A percentile compares a stretch with the other conserved stretches of the same genome.
phyloP scores from a whole-genome alignment of 805 yeast genomes.

The Schizosaccharomyces lindneri region DNA sequence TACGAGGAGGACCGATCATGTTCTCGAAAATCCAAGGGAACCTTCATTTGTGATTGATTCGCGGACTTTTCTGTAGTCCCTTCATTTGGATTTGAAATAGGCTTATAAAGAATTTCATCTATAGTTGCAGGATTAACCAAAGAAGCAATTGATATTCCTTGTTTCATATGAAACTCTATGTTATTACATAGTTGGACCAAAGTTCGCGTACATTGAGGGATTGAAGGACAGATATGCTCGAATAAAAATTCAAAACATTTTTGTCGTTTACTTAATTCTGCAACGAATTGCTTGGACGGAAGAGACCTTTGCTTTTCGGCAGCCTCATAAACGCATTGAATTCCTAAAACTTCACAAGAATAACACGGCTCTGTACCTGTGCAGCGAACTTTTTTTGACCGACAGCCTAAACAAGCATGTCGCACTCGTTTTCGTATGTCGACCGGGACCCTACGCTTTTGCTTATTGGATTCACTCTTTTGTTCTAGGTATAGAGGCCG shows the following conservation, averaged over 20 bases:
- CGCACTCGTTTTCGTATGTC: not conserved
- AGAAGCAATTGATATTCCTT: not conserved
- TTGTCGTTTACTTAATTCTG: not conserved
- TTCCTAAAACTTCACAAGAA: not conserved
- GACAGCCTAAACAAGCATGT: not conserved
- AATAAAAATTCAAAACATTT: not conserved
- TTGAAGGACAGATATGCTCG: not conserved
- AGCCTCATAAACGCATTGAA: not conserved
- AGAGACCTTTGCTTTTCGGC: not conserved
- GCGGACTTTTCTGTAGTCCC: too few species aligned
- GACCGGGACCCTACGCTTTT: not conserved
- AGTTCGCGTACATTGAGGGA: not conserved
- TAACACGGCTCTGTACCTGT: conserved; percentile 50
- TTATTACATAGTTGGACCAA: not conserved
- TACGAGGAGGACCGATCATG: too few species aligned
- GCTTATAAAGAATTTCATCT: not conserved
- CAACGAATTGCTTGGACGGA: not conserved
- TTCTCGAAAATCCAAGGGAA: too few species aligned
- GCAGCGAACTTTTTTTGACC: conserved; percentile 39
- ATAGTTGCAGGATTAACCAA: not conserved
- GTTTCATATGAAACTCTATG: not conserved
- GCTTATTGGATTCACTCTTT: not conserved
- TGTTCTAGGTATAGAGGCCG: not conserved
- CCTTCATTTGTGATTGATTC: too few species aligned
- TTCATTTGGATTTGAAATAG: not conserved